Conservation (phyloP, 805 yeast genomes). For the Clavispora carvajalis region DNA sequence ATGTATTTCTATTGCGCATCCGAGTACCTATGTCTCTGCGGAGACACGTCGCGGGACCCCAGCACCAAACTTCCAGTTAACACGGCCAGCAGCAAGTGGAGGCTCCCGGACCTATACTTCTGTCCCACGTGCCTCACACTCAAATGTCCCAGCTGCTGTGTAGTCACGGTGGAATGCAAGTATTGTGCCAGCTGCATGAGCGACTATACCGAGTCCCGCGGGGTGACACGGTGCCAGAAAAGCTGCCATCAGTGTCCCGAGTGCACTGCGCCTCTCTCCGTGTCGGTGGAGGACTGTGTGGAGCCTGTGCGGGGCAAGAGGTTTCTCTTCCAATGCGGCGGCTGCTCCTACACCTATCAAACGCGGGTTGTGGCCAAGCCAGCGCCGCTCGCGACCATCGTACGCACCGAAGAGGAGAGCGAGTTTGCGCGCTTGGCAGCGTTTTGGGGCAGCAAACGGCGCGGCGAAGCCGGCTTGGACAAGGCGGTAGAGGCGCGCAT, state of each 20-base stretch:
- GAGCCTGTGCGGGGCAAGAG: constrained; percentile 7
- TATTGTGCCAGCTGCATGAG: constrained; percentile 35
- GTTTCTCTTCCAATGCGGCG: constrained; percentile 10
- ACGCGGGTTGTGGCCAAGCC: constrained; percentile 13
- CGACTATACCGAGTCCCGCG: constrained; percentile 24
- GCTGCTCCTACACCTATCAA: constrained; percentile 10
- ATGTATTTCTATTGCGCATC: constrained; percentile 9
- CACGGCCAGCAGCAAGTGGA: constrained; percentile 6
- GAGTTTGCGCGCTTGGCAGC: constrained; percentile 6
- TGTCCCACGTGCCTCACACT: constrained; percentile 34
- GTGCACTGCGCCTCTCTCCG: constrained; percentile 25
- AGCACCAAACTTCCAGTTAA: constrained; percentile 4
- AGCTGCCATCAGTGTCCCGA: constrained; percentile 38
- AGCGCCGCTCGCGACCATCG: constrained; percentile 12
- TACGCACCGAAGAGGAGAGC: constrained; percentile 7
- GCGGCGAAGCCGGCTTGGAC: neutral
- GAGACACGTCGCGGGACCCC: constrained; percentile 1
- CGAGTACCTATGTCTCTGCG: constrained; percentile 13
- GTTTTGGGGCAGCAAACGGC: neutral
- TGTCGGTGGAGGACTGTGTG: constrained; percentile 15
- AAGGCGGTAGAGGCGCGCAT: neutral
- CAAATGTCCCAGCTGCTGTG: constrained; percentile 24
- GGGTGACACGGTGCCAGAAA: constrained; percentile 24
- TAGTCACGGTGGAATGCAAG: constrained; percentile 21
- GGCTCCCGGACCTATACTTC: constrained; percentile 24